These are phyloP conservation scores for Chaetomium sp. DNA, from an alignment of 2,329 filamentous ascomycete species.

Conservation along the genomic window DNA sequence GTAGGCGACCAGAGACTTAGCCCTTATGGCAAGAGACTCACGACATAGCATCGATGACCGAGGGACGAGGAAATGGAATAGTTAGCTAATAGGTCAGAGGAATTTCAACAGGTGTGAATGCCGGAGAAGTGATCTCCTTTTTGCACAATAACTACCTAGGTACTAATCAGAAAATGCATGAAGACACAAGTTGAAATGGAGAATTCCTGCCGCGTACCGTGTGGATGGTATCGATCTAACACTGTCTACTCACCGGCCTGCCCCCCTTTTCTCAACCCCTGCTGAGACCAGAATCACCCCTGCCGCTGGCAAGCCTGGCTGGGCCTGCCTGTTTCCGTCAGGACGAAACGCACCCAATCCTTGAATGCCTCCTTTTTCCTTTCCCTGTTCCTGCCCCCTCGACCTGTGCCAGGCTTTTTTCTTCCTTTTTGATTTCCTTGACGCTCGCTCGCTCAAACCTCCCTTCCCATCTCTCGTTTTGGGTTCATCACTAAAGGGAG, in stretches of 20 bases:
- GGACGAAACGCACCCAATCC: constrained; percentile 35
- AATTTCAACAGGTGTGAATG: not conserved
- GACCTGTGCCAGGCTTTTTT: constrained; percentile 24
- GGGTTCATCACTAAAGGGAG: constrained; percentile 24
- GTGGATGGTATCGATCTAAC: not conserved
- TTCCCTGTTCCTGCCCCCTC: constrained; percentile 31
- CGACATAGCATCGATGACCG: not conserved
- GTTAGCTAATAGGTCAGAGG: not conserved
- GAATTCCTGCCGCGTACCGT: constrained; percentile 16
- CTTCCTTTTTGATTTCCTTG: constrained; percentile 23
- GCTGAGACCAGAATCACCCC: constrained; percentile 29
- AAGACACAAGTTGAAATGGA: not conserved
- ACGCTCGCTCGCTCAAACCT: constrained; percentile 34
- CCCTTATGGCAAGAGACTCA: not conserved
- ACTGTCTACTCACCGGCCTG: constrained; percentile 18
- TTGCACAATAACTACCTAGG: too few relatives aligned
- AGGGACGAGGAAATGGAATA: not conserved
- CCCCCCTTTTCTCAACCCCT: constrained; percentile 31
- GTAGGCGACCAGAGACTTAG: not conserved
- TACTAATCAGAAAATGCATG: not conserved
- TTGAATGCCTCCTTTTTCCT: constrained; percentile 35
- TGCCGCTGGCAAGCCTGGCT: constrained; percentile 28
- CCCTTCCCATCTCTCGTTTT: constrained; percentile 29
- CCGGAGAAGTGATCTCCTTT: not conserved
- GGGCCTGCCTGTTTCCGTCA: constrained; percentile 34